Evolutionary conservation across 2,329 filamentous ascomycete genomes (phyloP).

Genomic region (Clonostachys rosea): DNA sequence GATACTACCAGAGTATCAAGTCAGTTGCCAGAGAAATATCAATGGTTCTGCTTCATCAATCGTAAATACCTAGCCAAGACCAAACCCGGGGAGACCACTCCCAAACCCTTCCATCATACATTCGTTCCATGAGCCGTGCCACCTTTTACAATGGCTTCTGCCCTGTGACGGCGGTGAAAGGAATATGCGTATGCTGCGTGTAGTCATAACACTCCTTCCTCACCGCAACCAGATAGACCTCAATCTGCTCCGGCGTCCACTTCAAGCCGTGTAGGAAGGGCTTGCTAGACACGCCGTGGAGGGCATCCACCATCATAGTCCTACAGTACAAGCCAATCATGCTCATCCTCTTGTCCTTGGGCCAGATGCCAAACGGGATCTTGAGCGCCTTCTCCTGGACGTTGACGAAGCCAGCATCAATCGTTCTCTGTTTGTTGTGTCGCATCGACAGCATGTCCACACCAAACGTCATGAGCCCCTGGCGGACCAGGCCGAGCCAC

Average conservation of each 20-base stretch:
- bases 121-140: too few relatives aligned
- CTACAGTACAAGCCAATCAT: slow-evolving; percentile 30
- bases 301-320: slow-evolving; percentile 19
- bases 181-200: too few relatives aligned
- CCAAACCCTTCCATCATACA: too few relatives aligned
- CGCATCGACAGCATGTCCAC: slow-evolving; percentile 20
- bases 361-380: slow-evolving; percentile 42
- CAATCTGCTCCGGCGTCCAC: slow-evolving; percentile 24
- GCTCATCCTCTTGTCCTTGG: slow-evolving; percentile 37
- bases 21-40: too few relatives aligned
- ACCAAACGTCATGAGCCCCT: slow-evolving; percentile 19
- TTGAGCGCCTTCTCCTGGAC: slow-evolving; percentile 30
- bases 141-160: too few relatives aligned
- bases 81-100: too few relatives aligned
- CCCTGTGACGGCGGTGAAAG: too few relatives aligned
- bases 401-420: slow-evolving; percentile 31
- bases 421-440: slow-evolving; percentile 15
- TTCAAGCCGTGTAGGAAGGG: slow-evolving; percentile 24
- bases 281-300: slow-evolving; percentile 22
- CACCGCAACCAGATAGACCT: slow-evolving; percentile 23
- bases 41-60: too few relatives aligned
- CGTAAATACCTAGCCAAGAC: too few relatives aligned
- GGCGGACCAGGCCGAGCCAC: slow-evolving; percentile 18
- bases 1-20: too few relatives aligned
- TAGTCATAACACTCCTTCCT: slow-evolving; percentile 11